Conservation (phyloP, 768 basidiomycete species). For the Coprinopsis cinerea region DNA sequence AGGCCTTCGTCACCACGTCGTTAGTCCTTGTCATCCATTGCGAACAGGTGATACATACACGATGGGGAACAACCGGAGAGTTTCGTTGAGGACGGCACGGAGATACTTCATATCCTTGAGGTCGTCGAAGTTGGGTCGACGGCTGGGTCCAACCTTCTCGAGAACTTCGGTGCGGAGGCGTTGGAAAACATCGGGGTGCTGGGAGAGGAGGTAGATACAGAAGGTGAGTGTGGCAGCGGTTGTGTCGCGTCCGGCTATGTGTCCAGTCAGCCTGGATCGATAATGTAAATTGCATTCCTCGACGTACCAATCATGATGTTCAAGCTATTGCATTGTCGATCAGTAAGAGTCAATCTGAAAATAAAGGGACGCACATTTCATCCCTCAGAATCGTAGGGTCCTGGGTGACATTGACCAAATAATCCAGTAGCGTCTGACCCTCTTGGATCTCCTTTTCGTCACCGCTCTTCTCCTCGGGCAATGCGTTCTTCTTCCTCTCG, state of each 20-base stretch:
- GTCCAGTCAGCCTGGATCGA: background rate
- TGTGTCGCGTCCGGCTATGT: constrained; percentile 38
- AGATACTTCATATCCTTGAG: constrained; percentile 60
- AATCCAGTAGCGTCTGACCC: constrained; percentile 47
- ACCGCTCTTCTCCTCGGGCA: constrained; percentile 21
- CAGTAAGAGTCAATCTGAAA: background rate
- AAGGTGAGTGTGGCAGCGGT: constrained; percentile 41
- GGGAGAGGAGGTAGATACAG: constrained; percentile 40
- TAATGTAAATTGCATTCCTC: background rate
- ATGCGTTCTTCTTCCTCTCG: constrained; percentile 27
- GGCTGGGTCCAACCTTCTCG: constrained; percentile 39
- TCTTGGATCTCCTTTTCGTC: constrained; percentile 29
- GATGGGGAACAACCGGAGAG: constrained; percentile 49
- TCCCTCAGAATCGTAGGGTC: constrained; percentile 45
- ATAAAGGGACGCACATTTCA: constrained; percentile 29
- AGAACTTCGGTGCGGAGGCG: constrained; percentile 55
- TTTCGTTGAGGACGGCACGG: constrained; percentile 61
- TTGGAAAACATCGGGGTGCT: constrained; percentile 39
- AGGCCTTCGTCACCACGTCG: background rate
- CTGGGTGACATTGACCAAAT: constrained; percentile 44
- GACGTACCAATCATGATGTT: constrained; percentile 40
- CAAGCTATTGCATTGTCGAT: constrained; percentile 18
- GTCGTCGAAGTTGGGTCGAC: constrained; percentile 32
- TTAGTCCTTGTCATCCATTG: constrained; percentile 33
- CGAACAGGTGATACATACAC: constrained; percentile 31